Evolutionary conservation across 2,329 filamentous ascomycete genomes (phyloP).

Genomic region (Pseudofabraea citricarpa): DNA sequence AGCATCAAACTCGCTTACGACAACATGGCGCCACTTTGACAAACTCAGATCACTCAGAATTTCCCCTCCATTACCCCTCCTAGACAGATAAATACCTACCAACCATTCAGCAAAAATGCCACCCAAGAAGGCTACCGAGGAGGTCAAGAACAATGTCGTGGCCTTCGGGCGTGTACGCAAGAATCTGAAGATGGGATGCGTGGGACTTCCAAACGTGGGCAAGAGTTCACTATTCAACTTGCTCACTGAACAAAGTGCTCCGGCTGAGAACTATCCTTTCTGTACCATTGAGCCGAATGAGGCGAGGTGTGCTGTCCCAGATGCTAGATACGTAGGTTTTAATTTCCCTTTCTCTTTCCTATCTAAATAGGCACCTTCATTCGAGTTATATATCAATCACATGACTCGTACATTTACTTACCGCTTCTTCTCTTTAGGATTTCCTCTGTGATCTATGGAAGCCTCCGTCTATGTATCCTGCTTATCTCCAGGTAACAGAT

Average conservation of each 20-base stretch:
- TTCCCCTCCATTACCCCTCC: background rate
- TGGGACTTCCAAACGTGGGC: conserved; percentile 40
- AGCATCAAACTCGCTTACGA: background rate
- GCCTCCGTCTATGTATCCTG: conserved; percentile 39
- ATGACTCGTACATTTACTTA: conserved; percentile 2
- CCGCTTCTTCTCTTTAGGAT: conserved; percentile 26
- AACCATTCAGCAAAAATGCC: conserved; percentile 27
- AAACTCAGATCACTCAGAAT: background rate
- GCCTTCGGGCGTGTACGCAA: conserved; percentile 39
- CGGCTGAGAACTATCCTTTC: conserved; percentile 41
- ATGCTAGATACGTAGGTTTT: conserved; percentile 36
- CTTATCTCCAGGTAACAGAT: conserved; percentile 40
- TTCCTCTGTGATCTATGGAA: conserved; percentile 41
- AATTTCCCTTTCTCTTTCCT: conserved; percentile 2
- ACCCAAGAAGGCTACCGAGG: conserved; percentile 35
- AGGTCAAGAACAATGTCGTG: conserved; percentile 38
- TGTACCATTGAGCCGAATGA: conserved; percentile 44
- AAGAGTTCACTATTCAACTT: conserved; percentile 42
- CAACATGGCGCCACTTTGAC: background rate
- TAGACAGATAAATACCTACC: background rate
- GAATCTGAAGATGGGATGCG: conserved; percentile 43
- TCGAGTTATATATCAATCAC: background rate
- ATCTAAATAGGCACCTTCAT: too few species aligned
- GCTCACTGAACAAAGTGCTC: conserved; percentile 39
- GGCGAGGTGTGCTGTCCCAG: conserved; percentile 39